Evolutionary conservation across 2,329 filamentous ascomycete species (phyloP).

Genomic region (Pseudocercospora vitis): DNA sequence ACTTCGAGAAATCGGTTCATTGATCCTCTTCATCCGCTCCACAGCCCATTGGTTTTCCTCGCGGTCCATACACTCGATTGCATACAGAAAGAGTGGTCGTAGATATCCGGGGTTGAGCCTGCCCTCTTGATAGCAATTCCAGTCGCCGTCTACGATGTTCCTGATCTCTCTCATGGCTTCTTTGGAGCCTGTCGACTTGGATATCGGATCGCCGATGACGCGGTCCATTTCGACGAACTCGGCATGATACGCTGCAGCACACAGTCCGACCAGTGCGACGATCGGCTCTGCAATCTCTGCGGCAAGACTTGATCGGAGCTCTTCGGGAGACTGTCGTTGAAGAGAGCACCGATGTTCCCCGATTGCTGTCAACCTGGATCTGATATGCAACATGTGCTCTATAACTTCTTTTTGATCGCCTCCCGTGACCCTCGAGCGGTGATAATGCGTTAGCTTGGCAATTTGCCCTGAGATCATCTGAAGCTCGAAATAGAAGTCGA

Average conservation of each 20-base stretch:
- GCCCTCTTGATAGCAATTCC: constrained; percentile 1
- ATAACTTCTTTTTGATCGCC: background rate
- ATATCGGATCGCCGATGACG: background rate
- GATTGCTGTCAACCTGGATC: background rate
- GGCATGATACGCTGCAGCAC: background rate
- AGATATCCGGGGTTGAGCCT: background rate
- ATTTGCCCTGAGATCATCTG: constrained; percentile 4
- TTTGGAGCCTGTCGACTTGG: background rate
- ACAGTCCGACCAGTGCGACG: background rate
- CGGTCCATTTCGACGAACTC: constrained; percentile 4
- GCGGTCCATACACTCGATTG: constrained; percentile 4
- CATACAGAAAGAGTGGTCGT: background rate
- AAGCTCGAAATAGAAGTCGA: background rate
- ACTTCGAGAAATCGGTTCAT: background rate
- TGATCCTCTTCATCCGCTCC: background rate
- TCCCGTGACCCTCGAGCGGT: background rate
- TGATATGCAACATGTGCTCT: background rate
- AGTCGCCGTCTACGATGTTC: background rate
- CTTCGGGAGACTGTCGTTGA: background rate
- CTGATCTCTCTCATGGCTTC: background rate
- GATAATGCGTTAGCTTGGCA: background rate
- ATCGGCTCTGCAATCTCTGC: constrained; percentile 2
- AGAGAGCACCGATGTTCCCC: background rate
- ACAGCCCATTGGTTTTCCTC: background rate
- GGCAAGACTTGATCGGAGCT: background rate